These are phyloP conservation scores for Solanum verrucosum DNA, from an alignment of 257 asterid genomes.

Conservation along the genomic window DNA sequence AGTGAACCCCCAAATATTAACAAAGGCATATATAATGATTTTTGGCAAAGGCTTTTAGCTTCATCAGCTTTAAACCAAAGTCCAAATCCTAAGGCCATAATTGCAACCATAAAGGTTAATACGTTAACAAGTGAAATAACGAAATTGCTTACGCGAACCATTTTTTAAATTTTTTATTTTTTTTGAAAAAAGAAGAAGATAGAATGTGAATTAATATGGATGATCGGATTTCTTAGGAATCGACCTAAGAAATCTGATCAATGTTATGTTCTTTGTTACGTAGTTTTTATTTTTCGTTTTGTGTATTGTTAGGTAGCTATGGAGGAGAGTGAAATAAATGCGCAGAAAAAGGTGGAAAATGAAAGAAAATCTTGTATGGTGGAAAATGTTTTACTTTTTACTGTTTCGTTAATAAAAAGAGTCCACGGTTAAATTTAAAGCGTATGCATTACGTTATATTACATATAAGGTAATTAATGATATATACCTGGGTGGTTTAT, in stretches of 20 bases:
- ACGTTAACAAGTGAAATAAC: conserved; percentile 38
- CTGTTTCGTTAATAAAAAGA: not conserved
- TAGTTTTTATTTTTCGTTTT: not conserved
- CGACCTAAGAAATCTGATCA: not conserved
- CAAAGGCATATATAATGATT: conserved; percentile 39
- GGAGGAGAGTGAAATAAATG: not conserved
- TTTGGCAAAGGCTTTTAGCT: conserved; percentile 30
- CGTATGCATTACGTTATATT: not conserved
- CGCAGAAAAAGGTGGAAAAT: not conserved
- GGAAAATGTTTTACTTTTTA: not conserved
- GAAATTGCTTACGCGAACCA: conserved; percentile 48
- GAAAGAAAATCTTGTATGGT: not conserved
- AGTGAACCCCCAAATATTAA: conserved; percentile 34
- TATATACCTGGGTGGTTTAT: not conserved
- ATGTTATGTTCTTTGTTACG: not conserved
- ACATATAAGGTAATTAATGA: not conserved
- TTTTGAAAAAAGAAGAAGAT: not conserved
- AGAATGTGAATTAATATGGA: not conserved
- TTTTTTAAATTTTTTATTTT: not conserved
- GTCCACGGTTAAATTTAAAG: not conserved
- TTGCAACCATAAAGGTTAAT: conserved; percentile 24
- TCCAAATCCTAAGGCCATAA: conserved; percentile 34
- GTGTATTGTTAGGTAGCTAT: not conserved
- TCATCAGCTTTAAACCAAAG: conserved; percentile 24
- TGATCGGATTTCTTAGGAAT: not conserved